Conservation (phyloP, 2,329 filamentous ascomycete species). For the Colletotrichum godetiae region DNA sequence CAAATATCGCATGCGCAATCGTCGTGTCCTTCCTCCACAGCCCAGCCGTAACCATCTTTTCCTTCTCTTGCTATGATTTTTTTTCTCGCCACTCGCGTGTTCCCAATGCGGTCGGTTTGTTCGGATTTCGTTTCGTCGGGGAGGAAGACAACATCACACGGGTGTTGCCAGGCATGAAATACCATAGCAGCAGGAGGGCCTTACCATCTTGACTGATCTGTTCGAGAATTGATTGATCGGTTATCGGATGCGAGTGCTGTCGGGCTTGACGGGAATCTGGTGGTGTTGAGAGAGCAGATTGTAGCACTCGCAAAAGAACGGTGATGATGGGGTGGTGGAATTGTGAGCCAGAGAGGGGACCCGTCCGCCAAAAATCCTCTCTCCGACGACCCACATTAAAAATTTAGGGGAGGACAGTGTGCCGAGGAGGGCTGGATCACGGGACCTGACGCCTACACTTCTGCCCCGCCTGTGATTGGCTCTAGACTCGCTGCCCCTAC, state of each 20-base stretch:
- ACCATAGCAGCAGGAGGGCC: conserved; percentile 44
- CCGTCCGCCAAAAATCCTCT: conserved; percentile 14
- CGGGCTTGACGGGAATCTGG: conserved; percentile 64
- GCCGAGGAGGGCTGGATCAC: neutral
- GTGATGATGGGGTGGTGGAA: conserved; percentile 57
- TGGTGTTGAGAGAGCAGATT: conserved; percentile 59
- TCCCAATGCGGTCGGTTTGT: conserved; percentile 34
- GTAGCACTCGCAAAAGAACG: conserved; percentile 56
- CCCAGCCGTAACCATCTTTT: conserved; percentile 30
- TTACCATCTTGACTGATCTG: conserved; percentile 78
- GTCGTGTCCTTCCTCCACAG: conserved; percentile 31
- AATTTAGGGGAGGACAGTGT: neutral
- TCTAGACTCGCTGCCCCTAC: neutral
- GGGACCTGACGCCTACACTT: neutral
- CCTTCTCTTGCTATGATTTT: conserved; percentile 17
- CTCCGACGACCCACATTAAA: neutral
- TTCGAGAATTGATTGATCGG: conserved; percentile 47
- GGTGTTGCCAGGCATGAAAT: conserved; percentile 33
- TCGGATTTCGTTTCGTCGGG: conserved; percentile 19
- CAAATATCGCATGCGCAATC: conserved; percentile 22
- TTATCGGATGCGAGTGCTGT: conserved; percentile 58
- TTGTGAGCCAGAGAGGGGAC: conserved; percentile 48
- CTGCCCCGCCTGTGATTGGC: neutral
- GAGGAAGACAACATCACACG: conserved; percentile 19
- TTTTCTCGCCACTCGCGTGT: conserved; percentile 18